Evolutionary conservation across 2,329 filamentous ascomycete species (phyloP), one percentile per base, ranked within the genome.

Genomic region (Phialophora chinensis): DNA sequence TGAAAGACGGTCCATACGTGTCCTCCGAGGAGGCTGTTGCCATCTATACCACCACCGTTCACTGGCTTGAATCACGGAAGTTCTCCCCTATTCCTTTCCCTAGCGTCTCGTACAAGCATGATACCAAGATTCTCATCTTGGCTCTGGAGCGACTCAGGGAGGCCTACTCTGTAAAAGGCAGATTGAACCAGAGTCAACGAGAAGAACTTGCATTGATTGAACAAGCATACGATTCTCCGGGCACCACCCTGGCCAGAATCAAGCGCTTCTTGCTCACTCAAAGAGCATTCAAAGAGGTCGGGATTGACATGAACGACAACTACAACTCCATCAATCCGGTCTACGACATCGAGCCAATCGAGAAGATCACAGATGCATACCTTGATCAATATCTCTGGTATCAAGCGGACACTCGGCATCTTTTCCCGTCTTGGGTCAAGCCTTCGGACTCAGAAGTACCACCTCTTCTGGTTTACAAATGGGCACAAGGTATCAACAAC

Each of bases 221-320:
- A 76, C 95, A 99, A 79, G 96, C 95, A 3, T 99, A 99, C 73
- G 95, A 99, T 77, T 97, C 93, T 69, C 95, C 96, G 1, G 95
- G 95, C 67, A 99, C 95, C 1, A 98, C 95, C 0, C 79, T 99
- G 65, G 94, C 97, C 70, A 87, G 95, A 66, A 99, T 99, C 82
- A 99, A 99, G 84, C 91, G 95, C 57, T 98, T 98, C 84, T 83
- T 99, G 69, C 87, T 99, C 53, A 99, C 96, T 0, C 95, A 99
- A 77, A 88, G 95, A 78, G 95, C 96, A 1, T 99, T 99, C 86
- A 99, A 99, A 81, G 95, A 99, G 80, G 95, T 99, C 53, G 95
- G 94, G 63, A 99, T 99, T 72, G 95, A 99, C 77, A 99, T 99
- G 95, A 99, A 99, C 78, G 95, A 99, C 81, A 99, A 99, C 76